These are phyloP conservation scores for Verticillium isaacii DNA, from an alignment of 2,329 filamentous ascomycete genomes.

Conservation along the genomic window DNA sequence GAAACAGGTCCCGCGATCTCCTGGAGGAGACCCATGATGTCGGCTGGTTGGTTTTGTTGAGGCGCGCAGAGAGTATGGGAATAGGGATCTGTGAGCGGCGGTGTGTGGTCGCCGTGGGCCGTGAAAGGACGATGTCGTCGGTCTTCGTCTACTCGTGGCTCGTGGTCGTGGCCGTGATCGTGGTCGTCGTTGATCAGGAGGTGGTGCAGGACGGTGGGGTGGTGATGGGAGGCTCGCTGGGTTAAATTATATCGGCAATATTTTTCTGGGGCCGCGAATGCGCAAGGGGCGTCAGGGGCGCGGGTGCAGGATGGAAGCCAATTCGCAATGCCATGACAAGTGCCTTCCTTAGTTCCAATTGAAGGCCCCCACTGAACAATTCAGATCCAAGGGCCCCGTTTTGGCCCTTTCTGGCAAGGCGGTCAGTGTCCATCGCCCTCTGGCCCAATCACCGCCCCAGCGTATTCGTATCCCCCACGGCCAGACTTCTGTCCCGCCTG, in stretches of 20 bases:
- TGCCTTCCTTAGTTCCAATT: background rate
- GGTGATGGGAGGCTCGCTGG: background rate
- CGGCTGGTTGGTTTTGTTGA: background rate
- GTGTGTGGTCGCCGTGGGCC: background rate
- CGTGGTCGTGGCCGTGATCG: background rate
- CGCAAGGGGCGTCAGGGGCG: background rate
- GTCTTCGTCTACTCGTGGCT: background rate
- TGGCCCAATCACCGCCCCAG: conserved; percentile 8
- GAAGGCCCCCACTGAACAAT: background rate
- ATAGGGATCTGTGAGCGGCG: background rate
- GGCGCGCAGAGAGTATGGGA: background rate
- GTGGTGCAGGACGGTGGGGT: background rate
- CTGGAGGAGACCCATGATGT: conserved; percentile 52
- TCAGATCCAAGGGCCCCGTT: background rate
- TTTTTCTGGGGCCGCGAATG: background rate
- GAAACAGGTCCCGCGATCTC: conserved; percentile 44
- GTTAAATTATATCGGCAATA: conserved; percentile 5
- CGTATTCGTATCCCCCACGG: conserved; percentile 12
- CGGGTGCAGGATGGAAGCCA: background rate
- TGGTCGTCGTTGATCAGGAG: background rate
- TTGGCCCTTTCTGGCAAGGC: background rate
- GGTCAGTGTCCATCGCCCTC: background rate
- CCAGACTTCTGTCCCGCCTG: background rate
- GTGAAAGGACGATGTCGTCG: background rate
- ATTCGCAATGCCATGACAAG: background rate